Conservation (phyloP, 352 stramenopile genomes). For the Phytophthora palmivora region DNA sequence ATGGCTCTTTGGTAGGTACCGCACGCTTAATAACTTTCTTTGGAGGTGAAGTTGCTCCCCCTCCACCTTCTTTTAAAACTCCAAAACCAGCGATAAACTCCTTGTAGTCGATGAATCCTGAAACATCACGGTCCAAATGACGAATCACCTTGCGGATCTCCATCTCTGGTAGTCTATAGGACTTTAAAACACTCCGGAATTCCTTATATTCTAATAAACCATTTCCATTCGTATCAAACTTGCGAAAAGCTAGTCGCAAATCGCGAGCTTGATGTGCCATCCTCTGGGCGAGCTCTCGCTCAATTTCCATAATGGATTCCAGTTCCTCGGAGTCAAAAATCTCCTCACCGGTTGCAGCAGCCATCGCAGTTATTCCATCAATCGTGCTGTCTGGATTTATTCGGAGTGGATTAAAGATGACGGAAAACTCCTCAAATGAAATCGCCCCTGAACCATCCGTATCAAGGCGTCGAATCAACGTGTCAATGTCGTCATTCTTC, state of each 20-base stretch:
- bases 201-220: slow-evolving; percentile 74
- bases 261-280: slow-evolving; percentile 68
- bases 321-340: slow-evolving; percentile 53
- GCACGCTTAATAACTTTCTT: slow-evolving; percentile 25
- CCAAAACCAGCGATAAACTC: slow-evolving; percentile 67
- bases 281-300: slow-evolving; percentile 59
- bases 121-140: slow-evolving; percentile 69
- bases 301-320: slow-evolving; percentile 68
- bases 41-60: slow-evolving; percentile 11
- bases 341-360: slow-evolving; percentile 34
- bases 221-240: slow-evolving; percentile 76
- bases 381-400: slow-evolving; percentile 19
- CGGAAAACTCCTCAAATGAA: slow-evolving; percentile 62
- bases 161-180: slow-evolving; percentile 61
- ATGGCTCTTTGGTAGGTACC: slow-evolving; percentile 11
- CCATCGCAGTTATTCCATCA: slow-evolving; percentile 29
- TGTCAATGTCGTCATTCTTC: slow-evolving; percentile 58
- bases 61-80: slow-evolving; percentile 32
- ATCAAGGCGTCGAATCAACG: slow-evolving; percentile 57
- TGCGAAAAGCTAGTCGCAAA: slow-evolving; percentile 62
- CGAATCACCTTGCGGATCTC: slow-evolving; percentile 82
- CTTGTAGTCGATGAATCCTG: slow-evolving; percentile 78
- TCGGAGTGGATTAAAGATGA: slow-evolving; percentile 62
- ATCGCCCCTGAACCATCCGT: slow-evolving; percentile 56
- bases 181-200: slow-evolving; percentile 69